phyloP scores from a whole-genome alignment of 805 yeast genomes.

The Candida tibetensis region DNA sequence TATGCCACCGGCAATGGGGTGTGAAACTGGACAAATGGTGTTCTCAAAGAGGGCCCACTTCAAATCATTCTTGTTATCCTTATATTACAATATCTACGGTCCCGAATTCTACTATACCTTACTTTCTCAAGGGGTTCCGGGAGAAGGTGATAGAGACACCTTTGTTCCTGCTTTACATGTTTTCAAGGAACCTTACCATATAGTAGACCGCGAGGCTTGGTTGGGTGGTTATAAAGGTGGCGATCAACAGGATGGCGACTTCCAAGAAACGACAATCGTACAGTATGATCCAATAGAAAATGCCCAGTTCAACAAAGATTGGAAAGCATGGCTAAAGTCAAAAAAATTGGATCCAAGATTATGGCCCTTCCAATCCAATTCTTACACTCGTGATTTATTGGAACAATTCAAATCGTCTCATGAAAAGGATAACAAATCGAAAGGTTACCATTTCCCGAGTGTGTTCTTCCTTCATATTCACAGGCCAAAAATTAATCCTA shows the following conservation, averaged over 20 bases:
- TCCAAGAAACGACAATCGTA: constrained; percentile 23
- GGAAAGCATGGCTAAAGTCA: constrained; percentile 26
- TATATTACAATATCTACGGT: constrained; percentile 36
- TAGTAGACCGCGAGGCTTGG: constrained; percentile 21
- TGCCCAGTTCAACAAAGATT: constrained; percentile 14
- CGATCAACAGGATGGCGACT: constrained; percentile 4
- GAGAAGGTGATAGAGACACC: constrained; percentile 37
- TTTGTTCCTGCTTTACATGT: constrained; percentile 38
- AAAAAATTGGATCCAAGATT: constrained; percentile 17
- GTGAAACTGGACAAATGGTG: constrained; percentile 37
- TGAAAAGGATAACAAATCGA: constrained; percentile 1
- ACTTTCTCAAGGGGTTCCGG: constrained; percentile 35
- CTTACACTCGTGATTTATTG: constrained; percentile 10
- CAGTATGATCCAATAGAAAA: constrained; percentile 21
- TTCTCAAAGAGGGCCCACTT: constrained; percentile 33
- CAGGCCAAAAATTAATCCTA: constrained; percentile 19
- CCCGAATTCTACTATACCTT: constrained; percentile 26
- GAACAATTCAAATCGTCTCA: constrained; percentile 11
- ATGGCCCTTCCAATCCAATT: constrained; percentile 15
- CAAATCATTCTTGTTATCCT: constrained; percentile 26
- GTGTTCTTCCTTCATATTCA: constrained; percentile 22
- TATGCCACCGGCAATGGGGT: constrained; percentile 25
- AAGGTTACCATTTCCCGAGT: constrained; percentile 12
- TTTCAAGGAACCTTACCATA: constrained; percentile 33
- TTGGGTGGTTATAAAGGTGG: constrained; percentile 17